Percentiles rank a stretch among this genome's conserved stretches.
Conservation (phyloP, 176 grass and related monocot species). For the Aegilops tauschii region DNA sequence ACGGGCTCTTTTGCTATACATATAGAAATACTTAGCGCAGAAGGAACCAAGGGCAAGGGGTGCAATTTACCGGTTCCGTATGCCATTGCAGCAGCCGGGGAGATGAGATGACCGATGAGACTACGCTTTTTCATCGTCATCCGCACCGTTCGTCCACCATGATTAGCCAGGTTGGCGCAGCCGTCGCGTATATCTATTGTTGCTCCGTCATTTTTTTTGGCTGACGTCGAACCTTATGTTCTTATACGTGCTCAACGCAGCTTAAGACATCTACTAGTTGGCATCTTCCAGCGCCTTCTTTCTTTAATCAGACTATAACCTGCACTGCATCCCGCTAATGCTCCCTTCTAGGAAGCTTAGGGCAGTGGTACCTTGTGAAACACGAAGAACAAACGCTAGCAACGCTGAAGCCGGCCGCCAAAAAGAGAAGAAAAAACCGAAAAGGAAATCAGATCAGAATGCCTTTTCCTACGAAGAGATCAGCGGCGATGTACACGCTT, state of each 20-base stretch:
- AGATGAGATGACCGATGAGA: too few species aligned
- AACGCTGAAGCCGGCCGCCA: neutral
- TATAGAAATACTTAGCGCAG: neutral
- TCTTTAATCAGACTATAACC: neutral
- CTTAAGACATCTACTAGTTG: neutral
- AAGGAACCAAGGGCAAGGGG: neutral
- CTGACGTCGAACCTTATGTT: neutral
- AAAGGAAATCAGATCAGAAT: too few species aligned
- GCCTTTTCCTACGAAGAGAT: neutral
- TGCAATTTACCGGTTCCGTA: neutral
- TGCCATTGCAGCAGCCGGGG: neutral
- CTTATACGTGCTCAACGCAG: neutral
- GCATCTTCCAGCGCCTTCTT: neutral
- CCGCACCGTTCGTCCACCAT: neutral
- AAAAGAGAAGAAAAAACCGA: too few species aligned
- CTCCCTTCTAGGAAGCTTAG: neutral
- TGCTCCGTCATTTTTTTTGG: neutral
- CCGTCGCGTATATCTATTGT: neutral
- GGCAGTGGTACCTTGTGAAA: neutral
- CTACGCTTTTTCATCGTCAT: neutral
- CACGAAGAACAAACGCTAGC: neutral
- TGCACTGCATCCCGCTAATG: neutral
- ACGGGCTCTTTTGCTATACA: too few species aligned
- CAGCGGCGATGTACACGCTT: neutral
- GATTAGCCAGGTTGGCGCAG: neutral